Base-by-base conservation (phyloP, 805 yeast genomes). In the Teunomyces atbi region DNA sequence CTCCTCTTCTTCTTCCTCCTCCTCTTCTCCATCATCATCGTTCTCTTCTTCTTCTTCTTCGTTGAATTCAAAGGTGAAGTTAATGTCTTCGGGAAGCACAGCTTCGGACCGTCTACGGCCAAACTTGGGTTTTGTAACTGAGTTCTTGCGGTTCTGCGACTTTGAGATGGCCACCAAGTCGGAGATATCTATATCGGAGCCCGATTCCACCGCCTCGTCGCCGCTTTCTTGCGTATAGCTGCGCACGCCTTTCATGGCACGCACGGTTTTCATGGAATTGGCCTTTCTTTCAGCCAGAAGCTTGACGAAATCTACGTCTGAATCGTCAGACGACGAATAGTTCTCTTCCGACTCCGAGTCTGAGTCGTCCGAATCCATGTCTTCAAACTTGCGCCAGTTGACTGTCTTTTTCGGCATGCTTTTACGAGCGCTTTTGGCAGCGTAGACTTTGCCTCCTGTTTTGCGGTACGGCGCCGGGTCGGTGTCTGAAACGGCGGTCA, bases 241-340 rank as follows among this genome's bases (percentile, higher is more conserved):
- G 18, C n/a, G 46, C 34, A 62, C 45, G 3, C 61, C 62, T 42
- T 62, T 62, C 51, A 55, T 50, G 23, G 64, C 64, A 41, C 61
- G 55, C 3, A 68, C 76, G 1, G 80, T 79, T 50, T 77, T 76
- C 73, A 79, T 67, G 1, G 82, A 73, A 49, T 68, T 74, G 32
- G 79, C 79, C 64, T 84, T 81, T 50, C 82, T 72, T 60, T 84
- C 85, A 7, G 84, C 86, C 29, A 87, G 86, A 49, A 86, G 65
- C 60, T 78, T 79, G 12, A 86, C 87, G 60, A 83, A 84, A 64
- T 86, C 92, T 2, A 85, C 81, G 53, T 81, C 82, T 30, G 82
- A 82, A 8, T 23, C 26, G 26, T 23, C 26, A 8, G 26, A 23
- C 26, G 26, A 23, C 26, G 26, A 23, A 23, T 23, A 23, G 11